phyloP scores from a whole-genome alignment of 257 asterid species.

The Asclepias syriaca region DNA sequence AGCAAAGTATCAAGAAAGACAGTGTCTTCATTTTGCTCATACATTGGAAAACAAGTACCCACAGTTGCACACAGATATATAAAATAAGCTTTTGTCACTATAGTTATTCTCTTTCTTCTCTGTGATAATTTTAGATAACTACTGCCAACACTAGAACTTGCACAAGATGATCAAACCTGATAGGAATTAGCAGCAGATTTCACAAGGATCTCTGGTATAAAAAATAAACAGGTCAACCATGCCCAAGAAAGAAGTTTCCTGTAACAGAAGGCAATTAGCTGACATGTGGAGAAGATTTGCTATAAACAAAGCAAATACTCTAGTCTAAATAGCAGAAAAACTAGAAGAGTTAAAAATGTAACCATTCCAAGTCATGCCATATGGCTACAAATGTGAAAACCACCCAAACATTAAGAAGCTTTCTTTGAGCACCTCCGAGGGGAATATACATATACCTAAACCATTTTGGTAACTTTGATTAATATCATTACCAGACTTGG shows the following conservation, averaged over 20 bases:
- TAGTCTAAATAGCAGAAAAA: conserved; percentile 7
- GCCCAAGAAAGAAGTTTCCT: conserved; percentile 99
- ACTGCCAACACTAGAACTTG: background rate
- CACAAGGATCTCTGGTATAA: conserved; percentile 84
- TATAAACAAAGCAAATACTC: conserved; percentile 15
- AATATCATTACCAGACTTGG: background rate
- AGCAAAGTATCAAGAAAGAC: background rate
- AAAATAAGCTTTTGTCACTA: background rate
- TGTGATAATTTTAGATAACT: background rate
- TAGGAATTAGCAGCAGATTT: conserved; percentile 58
- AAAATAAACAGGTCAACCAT: conserved; percentile 94
- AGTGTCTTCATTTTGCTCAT: background rate
- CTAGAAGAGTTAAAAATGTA: conserved; percentile 23
- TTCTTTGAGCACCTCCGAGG: conserved; percentile 81
- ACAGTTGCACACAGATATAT: background rate
- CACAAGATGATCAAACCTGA: conserved; percentile 42
- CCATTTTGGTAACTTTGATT: conserved; percentile 4
- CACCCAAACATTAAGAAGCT: conserved; percentile 92
- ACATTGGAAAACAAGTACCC: too few relatives aligned
- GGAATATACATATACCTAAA: conserved; percentile 88
- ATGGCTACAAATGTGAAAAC: conserved; percentile 94
- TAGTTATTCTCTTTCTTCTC: background rate
- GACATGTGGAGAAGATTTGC: conserved; percentile 16
- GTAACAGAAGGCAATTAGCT: conserved; percentile 25
- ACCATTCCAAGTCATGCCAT: conserved; percentile 99